These are phyloP conservation scores for Cadophora sp. DNA, from an alignment of 2,329 filamentous ascomycete genomes.

Conservation along the genomic window DNA sequence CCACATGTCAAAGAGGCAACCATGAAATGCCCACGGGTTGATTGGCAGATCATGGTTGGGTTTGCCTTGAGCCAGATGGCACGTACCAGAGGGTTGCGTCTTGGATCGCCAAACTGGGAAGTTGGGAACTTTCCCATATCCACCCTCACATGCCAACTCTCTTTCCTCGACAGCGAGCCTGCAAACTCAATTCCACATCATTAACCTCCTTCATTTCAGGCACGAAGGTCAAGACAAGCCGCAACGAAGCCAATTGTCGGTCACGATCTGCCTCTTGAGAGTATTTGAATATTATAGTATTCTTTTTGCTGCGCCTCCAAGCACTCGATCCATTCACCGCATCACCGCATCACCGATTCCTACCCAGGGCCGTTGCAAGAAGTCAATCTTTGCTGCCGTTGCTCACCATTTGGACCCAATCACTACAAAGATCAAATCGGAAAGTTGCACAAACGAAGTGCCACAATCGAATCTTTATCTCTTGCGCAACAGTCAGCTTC, in stretches of 20 bases:
- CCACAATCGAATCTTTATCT: conserved; percentile 13
- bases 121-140: conserved; percentile 6
- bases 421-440: neutral
- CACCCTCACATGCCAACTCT: conserved; percentile 16
- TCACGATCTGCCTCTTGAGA: conserved; percentile 1
- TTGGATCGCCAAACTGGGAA: conserved; percentile 5
- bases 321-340: neutral
- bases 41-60: conserved; percentile 12
- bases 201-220: neutral
- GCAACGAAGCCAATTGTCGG: neutral
- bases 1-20: conserved; percentile 13
- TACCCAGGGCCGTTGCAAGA: neutral
- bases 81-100: conserved; percentile 9
- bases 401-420: neutral
- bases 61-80: neutral
- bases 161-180: conserved; percentile 2
- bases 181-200: conserved; percentile 2
- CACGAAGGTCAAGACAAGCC: neutral
- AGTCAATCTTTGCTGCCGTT: neutral
- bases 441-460: conserved; percentile 1
- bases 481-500: conserved; percentile 6
- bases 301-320: conserved; percentile 20
- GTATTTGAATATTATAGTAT: conserved; percentile 1
- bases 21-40: conserved; percentile 5
- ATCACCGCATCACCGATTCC: neutral